A percentile compares a stretch with the other conserved stretches of the same genome.
Evolutionary conservation across 1,139 yeast species (phyloP).

Genomic region (Hanseniaspora uvarum): DNA sequence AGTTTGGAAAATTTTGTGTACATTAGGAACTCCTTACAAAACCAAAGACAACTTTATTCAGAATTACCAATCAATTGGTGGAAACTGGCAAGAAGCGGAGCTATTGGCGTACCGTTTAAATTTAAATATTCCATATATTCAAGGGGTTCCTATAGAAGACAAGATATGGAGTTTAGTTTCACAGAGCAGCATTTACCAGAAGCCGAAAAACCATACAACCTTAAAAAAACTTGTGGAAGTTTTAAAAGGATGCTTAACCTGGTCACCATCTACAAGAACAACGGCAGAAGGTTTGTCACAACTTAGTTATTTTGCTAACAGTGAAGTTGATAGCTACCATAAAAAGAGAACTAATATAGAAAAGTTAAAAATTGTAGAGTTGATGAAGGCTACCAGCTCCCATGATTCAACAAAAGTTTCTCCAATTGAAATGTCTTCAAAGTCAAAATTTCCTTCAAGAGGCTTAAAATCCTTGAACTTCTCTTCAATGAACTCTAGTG

Average conservation of each 20-base stretch:
- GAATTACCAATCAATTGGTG: constrained; percentile 45
- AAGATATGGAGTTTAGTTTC: constrained; percentile 28
- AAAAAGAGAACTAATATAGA: background rate
- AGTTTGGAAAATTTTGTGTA: constrained; percentile 51
- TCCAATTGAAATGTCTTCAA: background rate
- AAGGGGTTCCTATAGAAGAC: constrained; percentile 34
- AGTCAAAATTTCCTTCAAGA: background rate
- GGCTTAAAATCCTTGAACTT: background rate
- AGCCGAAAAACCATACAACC: constrained; percentile 29
- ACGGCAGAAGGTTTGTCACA: constrained; percentile 39
- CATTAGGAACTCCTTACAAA: constrained; percentile 59
- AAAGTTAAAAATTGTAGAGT: background rate
- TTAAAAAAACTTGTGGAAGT: constrained; percentile 39
- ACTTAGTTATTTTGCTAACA: constrained; percentile 45
- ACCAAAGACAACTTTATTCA: constrained; percentile 24
- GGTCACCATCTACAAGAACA: constrained; percentile 55
- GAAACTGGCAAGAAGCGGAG: constrained; percentile 56
- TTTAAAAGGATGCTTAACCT: constrained; percentile 46
- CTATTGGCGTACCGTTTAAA: constrained; percentile 44
- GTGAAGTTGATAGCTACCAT: constrained; percentile 29
- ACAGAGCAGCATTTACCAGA: constrained; percentile 4
- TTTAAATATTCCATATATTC: constrained; percentile 41
- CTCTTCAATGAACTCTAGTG: background rate
- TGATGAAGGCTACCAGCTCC: background rate
- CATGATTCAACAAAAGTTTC: background rate